These are phyloP conservation scores for Auriscalpium vulgare DNA, from an alignment of 768 basidiomycete genomes.

Conservation along the genomic window DNA sequence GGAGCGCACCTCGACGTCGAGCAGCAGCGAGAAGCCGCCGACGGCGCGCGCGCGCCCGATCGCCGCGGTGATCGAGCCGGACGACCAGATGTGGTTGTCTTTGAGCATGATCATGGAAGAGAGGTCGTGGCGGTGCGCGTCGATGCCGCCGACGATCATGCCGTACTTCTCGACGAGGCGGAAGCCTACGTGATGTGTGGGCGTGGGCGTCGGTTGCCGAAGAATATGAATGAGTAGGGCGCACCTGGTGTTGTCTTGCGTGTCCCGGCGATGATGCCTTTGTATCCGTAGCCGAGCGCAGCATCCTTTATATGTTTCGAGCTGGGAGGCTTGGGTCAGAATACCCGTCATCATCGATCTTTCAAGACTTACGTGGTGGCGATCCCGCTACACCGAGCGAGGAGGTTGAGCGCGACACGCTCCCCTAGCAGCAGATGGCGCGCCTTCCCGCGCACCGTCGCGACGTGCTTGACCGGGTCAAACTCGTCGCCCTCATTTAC, in stretches of 20 bases:
- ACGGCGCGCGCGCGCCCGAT: conserved; percentile 80
- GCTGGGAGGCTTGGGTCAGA: conserved; percentile 31
- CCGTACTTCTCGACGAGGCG: conserved; percentile 97
- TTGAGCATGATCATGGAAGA: conserved; percentile 99
- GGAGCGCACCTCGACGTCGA: conserved; percentile 89
- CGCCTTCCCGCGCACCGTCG: conserved; percentile 86
- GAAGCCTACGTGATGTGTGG: conserved; percentile 49
- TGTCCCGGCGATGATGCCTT: conserved; percentile 88
- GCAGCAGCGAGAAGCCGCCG: conserved; percentile 83
- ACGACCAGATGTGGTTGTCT: conserved; percentile 99
- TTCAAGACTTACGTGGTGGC: conserved; percentile 70
- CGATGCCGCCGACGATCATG: conserved; percentile 96
- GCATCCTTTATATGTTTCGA: conserved; percentile 77
- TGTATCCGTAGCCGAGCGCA: conserved; percentile 70
- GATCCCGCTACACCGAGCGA: conserved; percentile 94
- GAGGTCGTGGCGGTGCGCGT: conserved; percentile 92
- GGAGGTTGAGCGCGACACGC: conserved; percentile 83
- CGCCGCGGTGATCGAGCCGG: conserved; percentile 86
- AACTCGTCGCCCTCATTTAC: conserved; percentile 77
- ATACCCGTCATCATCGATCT: neutral
- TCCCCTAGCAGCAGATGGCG: conserved; percentile 86
- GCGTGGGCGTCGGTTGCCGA: neutral
- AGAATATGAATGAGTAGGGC: neutral
- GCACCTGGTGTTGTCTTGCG: conserved; percentile 92
- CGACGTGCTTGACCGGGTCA: conserved; percentile 76